These are phyloP conservation scores for Aspergillus funiculosus DNA, from an alignment of 495 filamentous ascomycete genomes.

Conservation along the genomic window DNA sequence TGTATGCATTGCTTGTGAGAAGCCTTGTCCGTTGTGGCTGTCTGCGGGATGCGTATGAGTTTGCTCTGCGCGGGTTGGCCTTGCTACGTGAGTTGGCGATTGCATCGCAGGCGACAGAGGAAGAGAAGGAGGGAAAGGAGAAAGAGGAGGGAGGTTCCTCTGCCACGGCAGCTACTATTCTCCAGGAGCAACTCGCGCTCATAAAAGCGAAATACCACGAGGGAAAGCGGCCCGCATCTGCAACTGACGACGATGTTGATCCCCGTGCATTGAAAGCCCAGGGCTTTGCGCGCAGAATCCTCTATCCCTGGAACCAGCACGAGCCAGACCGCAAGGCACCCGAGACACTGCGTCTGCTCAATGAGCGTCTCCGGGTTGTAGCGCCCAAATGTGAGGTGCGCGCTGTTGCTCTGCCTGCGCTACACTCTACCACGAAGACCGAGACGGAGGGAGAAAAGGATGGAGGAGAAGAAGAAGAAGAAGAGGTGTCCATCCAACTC, in stretches of 20 bases:
- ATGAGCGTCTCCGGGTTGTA: constrained; percentile 54
- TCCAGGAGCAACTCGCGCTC: constrained; percentile 27
- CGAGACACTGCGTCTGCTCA: constrained; percentile 61
- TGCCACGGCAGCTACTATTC: constrained; percentile 1
- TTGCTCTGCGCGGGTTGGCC: constrained; percentile 44
- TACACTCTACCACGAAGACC: constrained; percentile 41
- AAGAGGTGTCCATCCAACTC: constrained; percentile 58
- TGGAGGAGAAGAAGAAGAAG: constrained; percentile 6
- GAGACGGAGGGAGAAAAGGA: constrained; percentile 1
- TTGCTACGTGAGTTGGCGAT: constrained; percentile 18
- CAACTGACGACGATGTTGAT: constrained; percentile 33
- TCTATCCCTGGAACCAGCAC: constrained; percentile 90
- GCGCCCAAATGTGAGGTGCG: constrained; percentile 66
- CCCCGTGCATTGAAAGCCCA: constrained; percentile 57
- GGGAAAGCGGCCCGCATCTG: constrained; percentile 6
- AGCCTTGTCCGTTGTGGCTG: constrained; percentile 63
- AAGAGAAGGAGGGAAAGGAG: too few species aligned
- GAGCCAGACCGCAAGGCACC: constrained; percentile 78
- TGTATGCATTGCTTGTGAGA: constrained; percentile 44
- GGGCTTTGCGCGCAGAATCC: constrained; percentile 72
- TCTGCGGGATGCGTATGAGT: constrained; percentile 62
- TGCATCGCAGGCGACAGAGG: constrained; percentile 24
- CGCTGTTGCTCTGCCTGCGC: constrained; percentile 63
- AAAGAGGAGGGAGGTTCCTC: too few species aligned
- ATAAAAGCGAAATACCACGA: constrained; percentile 31